phyloP scores from a whole-genome alignment of 345 rosid species.

The Limnanthes douglasii region DNA sequence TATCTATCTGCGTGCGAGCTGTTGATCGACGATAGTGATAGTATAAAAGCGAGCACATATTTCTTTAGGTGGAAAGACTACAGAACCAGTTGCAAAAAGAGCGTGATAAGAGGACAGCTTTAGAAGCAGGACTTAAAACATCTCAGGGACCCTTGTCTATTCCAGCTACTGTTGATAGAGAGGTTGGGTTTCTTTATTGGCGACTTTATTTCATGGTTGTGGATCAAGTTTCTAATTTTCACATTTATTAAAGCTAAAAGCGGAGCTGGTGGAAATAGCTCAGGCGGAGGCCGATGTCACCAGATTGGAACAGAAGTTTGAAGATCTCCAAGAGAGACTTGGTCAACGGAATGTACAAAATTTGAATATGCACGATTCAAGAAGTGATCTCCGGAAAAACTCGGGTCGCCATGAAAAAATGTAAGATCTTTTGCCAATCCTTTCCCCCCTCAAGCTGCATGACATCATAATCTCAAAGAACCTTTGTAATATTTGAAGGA shows the following conservation, averaged over 20 bases:
- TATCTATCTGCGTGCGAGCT: too few species aligned
- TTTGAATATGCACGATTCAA: constrained; percentile 18
- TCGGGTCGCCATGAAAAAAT: constrained; percentile 18
- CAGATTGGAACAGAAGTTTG: constrained; percentile 44
- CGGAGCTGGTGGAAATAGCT: constrained; percentile 48
- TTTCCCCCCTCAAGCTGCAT: neutral
- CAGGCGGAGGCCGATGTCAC: constrained; percentile 43
- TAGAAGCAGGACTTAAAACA: constrained; percentile 47
- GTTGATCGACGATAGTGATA: too few species aligned
- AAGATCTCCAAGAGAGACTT: constrained; percentile 41
- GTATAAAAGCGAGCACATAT: too few species aligned
- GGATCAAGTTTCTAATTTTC: constrained; percentile 11
- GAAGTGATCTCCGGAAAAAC: constrained; percentile 13
- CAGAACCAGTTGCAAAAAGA: constrained; percentile 68
- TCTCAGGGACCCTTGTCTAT: constrained; percentile 22
- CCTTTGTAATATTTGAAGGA: neutral
- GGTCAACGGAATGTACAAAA: constrained; percentile 24
- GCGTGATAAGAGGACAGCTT: constrained; percentile 39
- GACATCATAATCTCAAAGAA: neutral
- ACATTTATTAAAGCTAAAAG: constrained; percentile 32
- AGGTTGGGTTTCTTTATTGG: constrained; percentile 23
- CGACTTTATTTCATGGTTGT: constrained; percentile 6
- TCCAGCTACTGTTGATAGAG: constrained; percentile 32
- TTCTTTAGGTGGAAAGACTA: constrained; percentile 60
- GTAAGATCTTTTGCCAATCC: constrained; percentile 18